phyloP scores from a whole-genome alignment of 2,329 filamentous ascomycete genomes.

The Fusarium kyushuense region DNA sequence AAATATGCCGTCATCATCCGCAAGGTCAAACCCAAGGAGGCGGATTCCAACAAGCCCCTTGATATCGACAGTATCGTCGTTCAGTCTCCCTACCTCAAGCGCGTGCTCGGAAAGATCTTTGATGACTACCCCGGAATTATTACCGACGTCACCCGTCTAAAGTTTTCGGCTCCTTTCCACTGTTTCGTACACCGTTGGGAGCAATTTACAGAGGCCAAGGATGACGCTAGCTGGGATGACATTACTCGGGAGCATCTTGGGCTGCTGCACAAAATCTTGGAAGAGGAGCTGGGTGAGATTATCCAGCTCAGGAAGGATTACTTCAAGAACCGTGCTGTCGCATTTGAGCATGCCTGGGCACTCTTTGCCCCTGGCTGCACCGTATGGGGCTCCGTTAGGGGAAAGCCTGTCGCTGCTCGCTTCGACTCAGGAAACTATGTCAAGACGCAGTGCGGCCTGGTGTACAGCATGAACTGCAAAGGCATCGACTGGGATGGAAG shows the following conservation, averaged over 20 bases:
- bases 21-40: constrained; percentile 64
- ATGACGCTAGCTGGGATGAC: constrained; percentile 57
- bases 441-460: constrained; percentile 54
- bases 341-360: constrained; percentile 66
- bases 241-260: constrained; percentile 60
- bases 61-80: constrained; percentile 72
- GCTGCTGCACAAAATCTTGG: constrained; percentile 61
- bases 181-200: constrained; percentile 76
- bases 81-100: constrained; percentile 71
- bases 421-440: constrained; percentile 55
- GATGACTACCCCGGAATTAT: constrained; percentile 71
- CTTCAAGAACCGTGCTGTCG: constrained; percentile 64
- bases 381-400: constrained; percentile 56
- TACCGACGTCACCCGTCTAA: constrained; percentile 68
- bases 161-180: constrained; percentile 70
- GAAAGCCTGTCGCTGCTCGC: constrained; percentile 55
- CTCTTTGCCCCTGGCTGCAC: constrained; percentile 62
- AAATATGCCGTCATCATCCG: constrained; percentile 72
- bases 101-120: constrained; percentile 66
- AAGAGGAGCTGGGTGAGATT: constrained; percentile 63
- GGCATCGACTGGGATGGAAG: constrained; percentile 63
- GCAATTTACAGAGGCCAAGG: constrained; percentile 56
- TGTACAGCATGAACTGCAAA: constrained; percentile 55
- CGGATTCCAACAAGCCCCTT: constrained; percentile 70
- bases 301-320: constrained; percentile 65